A percentile compares a stretch with the other conserved stretches of the same genome.
These are phyloP conservation scores for Thalassiosira profunda DNA, from an alignment of 108 stramenopile genomes.

Conservation along the genomic window DNA sequence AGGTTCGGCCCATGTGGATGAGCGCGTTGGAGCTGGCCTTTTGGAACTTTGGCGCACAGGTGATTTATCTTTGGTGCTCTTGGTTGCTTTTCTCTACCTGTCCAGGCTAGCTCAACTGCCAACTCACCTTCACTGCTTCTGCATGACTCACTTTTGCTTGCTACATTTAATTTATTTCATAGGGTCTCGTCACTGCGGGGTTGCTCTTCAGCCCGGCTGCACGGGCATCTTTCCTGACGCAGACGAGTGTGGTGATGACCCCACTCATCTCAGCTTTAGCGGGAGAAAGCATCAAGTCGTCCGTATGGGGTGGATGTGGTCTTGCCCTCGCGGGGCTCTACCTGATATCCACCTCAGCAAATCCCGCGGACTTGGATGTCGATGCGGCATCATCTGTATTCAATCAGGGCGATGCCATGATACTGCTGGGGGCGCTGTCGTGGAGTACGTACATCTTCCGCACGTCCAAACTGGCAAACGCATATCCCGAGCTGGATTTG, in stretches of 20 bases:
- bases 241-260: constrained; percentile 70
- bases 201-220: constrained; percentile 56
- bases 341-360: constrained; percentile 47
- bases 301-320: constrained; percentile 57
- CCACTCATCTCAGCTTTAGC: constrained; percentile 64
- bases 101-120: no score
- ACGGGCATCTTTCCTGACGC: constrained; percentile 70
- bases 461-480: constrained; percentile 45
- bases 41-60: constrained; percentile 73
- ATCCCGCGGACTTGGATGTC: neutral
- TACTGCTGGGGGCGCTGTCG: constrained; percentile 63
- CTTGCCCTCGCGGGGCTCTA: constrained; percentile 54
- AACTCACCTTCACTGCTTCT: no score
- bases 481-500: constrained; percentile 52
- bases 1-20: constrained; percentile 31
- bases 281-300: constrained; percentile 43
- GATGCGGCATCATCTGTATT: constrained; percentile 14
- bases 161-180: neutral
- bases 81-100: no score
- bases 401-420: constrained; percentile 55
- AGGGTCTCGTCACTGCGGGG: constrained; percentile 63
- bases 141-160: neutral
- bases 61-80: no score
- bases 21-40: constrained; percentile 65
- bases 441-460: constrained; percentile 75